Base-by-base conservation (phyloP, 305 asterid genomes). In the Salvia sclarea region DNA sequence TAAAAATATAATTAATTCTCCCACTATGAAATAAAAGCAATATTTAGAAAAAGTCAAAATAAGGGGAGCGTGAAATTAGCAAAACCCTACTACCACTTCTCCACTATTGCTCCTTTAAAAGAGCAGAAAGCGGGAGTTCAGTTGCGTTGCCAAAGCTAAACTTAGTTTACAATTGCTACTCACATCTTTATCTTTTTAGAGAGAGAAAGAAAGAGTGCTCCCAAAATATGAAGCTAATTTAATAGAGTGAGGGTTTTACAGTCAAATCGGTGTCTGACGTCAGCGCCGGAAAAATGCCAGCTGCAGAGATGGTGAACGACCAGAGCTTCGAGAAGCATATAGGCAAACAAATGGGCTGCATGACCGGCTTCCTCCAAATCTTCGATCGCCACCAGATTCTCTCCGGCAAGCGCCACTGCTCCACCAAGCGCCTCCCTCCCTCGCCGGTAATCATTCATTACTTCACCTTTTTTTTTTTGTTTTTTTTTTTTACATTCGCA, bases 301-400 rank as follows among this genome's bases (percentile, higher is more conserved):
- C 86, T 74, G 63, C 81, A n/a, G 86, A 73, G 8, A 21, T 71
- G 68, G 65, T 70, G 38, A 78, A 79, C 13, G 92, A 84, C 25
- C 78, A 80, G 76, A 79, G 83, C 52, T 77, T 80, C 8, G 86
- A 86, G 70, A 87, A 80, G 80, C 92, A 83, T 41, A 74, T 83
- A 1, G 81, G 75, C 63, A 81, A 82, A 47, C 93, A 87, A 61
- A 78, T 80, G 81, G 96, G 97, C 2, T 91, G 98, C 81, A 91
- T 94, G 93, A 75, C 96, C 47, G 98, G 96, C 40, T 91, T 89
- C 60, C 86, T 89, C 16, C 96, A 91, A 49, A 70, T 94, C 69
- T 91, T 94, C 33, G 93, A 89, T 77, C 99, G 96, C 69, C 83
- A 91, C 65, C 97, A 87, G 84, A 78, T 87, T 63, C 41, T 89